Conservation (phyloP, 768 basidiomycete genomes). For the Mycena olivaceomarginata region DNA sequence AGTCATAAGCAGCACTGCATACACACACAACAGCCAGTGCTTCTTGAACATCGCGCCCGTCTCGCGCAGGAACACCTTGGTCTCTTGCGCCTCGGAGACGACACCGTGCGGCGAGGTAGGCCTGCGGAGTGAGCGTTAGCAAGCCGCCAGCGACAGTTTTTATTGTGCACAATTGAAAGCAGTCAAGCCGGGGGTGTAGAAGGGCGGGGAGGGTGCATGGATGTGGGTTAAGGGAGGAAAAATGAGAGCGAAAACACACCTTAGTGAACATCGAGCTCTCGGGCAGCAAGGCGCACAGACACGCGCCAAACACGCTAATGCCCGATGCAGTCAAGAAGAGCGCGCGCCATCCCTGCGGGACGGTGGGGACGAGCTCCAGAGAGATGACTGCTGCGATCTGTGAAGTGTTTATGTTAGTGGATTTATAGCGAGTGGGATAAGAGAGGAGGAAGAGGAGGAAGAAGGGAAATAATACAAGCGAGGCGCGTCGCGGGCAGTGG, state of each 20-base stretch:
- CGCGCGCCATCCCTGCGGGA: constrained; percentile 75
- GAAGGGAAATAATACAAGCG: too few species aligned
- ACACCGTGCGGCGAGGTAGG: constrained; percentile 50
- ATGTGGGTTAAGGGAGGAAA: constrained; percentile 2
- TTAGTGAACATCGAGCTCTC: constrained; percentile 74
- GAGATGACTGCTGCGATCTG: constrained; percentile 87
- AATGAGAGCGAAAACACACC: constrained; percentile 21
- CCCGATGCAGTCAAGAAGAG: constrained; percentile 90
- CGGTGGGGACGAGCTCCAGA: constrained; percentile 75
- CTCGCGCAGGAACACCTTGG: too few species aligned
- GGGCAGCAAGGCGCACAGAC: constrained; percentile 79
- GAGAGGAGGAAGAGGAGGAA: too few species aligned
- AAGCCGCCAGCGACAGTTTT: too few species aligned
- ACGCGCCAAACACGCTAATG: constrained; percentile 81
- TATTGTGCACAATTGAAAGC: too few species aligned
- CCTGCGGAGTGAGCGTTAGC: too few species aligned
- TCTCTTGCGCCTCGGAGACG: constrained; percentile 66
- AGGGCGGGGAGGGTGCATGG: too few species aligned
- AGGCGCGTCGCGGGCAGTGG: too few species aligned
- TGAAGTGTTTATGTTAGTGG: too few species aligned
- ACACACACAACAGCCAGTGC: constrained; percentile 91
- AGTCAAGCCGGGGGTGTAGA: too few species aligned
- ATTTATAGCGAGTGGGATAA: too few species aligned
- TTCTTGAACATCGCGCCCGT: constrained; percentile 84
- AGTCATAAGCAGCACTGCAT: constrained; percentile 88